phyloP scores from a whole-genome alignment of 2,329 filamentous ascomycete genomes.

The Xylaria sp. region DNA sequence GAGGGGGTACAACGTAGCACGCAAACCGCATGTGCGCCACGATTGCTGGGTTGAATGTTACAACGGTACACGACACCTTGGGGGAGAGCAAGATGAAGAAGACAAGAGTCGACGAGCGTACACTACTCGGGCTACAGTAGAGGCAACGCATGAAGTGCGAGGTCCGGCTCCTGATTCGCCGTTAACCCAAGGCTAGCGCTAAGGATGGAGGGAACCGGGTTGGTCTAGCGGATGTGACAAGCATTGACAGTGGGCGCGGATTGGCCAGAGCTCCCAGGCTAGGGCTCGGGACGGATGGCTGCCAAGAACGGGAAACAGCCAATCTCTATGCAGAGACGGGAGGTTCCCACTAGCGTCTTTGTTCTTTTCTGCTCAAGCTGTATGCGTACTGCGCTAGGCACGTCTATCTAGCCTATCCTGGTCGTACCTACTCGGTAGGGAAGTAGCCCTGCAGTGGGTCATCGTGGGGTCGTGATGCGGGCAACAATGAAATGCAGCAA shows the following conservation, averaged over 20 bases:
- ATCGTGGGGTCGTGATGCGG: slow-evolving; percentile 33
- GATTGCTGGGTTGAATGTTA: slow-evolving; percentile 13
- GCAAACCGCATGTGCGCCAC: slow-evolving; percentile 31
- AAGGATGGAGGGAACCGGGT: slow-evolving; percentile 41
- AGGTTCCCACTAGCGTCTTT: slow-evolving; percentile 44
- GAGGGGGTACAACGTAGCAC: slow-evolving; percentile 32
- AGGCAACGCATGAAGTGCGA: slow-evolving; percentile 25
- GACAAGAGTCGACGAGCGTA: neutral
- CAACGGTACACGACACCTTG: slow-evolving; percentile 1
- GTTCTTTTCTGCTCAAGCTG: slow-evolving; percentile 34
- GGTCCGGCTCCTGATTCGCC: slow-evolving; percentile 41
- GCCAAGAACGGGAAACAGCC: slow-evolving; percentile 41
- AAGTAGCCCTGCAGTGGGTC: slow-evolving; percentile 24
- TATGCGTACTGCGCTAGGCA: neutral
- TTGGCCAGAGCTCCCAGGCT: slow-evolving; percentile 45
- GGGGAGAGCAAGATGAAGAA: slow-evolving; percentile 1
- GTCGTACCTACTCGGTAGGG: slow-evolving; percentile 21
- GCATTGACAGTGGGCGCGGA: slow-evolving; percentile 35
- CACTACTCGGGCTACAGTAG: slow-evolving; percentile 6
- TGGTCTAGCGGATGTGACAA: slow-evolving; percentile 48
- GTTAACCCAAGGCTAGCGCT: slow-evolving; percentile 42
- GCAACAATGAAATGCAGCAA: slow-evolving; percentile 42
- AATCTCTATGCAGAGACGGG: slow-evolving; percentile 47
- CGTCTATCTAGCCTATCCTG: slow-evolving; percentile 17
- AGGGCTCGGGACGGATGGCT: slow-evolving; percentile 38